phyloP scores from a whole-genome alignment of 768 basidiomycete genomes.

The Calocybe cyanea region DNA sequence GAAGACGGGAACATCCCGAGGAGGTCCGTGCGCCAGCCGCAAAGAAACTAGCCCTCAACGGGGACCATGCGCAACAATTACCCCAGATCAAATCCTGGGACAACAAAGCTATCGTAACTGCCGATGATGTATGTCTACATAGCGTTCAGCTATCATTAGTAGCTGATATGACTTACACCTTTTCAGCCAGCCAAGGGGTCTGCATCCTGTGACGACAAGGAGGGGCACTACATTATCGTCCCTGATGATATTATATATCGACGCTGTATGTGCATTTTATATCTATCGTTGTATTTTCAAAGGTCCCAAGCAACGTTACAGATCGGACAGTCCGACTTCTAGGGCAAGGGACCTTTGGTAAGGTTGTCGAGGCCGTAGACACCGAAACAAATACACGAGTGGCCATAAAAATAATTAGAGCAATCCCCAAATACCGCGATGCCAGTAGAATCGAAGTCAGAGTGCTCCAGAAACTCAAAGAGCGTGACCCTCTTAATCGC shows the following conservation, averaged over 20 bases:
- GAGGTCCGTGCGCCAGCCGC: constrained; percentile 64
- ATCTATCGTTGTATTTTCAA: neutral
- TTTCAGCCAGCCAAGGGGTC: constrained; percentile 61
- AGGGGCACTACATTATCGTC: constrained; percentile 96
- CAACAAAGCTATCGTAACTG: constrained; percentile 57
- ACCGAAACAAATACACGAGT: constrained; percentile 70
- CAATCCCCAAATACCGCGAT: constrained; percentile 98
- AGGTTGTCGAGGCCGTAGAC: constrained; percentile 93
- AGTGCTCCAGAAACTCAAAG: constrained; percentile 87
- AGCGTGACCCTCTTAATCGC: constrained; percentile 81
- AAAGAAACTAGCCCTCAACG: constrained; percentile 56
- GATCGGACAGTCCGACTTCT: constrained; percentile 90
- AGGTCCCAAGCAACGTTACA: constrained; percentile 30
- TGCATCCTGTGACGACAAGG: constrained; percentile 90
- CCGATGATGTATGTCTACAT: constrained; percentile 59
- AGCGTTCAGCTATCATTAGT: constrained; percentile 18
- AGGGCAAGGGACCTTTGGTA: constrained; percentile 98
- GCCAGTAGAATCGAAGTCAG: constrained; percentile 98
- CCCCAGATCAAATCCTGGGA: constrained; percentile 63
- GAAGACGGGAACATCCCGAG: constrained; percentile 74
- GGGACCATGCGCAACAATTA: constrained; percentile 47
- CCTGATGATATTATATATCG: constrained; percentile 84
- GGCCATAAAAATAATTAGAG: constrained; percentile 98
- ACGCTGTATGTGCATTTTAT: constrained; percentile 59
- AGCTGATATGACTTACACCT: constrained; percentile 20